Base-by-base conservation (phyloP, 768 basidiomycete genomes). In the Auriculariales sp. region DNA sequence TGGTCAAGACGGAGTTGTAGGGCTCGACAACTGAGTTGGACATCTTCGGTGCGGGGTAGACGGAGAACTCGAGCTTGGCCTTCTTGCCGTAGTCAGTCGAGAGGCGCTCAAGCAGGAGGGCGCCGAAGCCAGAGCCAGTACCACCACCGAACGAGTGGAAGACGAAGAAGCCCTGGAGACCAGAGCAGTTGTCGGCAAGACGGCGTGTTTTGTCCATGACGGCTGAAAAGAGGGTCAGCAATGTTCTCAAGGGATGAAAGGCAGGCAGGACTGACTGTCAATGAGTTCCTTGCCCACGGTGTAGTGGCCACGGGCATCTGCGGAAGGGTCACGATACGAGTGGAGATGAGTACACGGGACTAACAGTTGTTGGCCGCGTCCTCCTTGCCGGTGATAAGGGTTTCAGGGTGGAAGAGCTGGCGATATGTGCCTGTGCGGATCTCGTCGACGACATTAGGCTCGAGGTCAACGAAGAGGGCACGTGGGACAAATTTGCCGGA, bases 141-240 rank as follows among this genome's bases (percentile, higher is more conserved):
- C 94, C 94, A 62, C 94, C 94, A 66, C 94, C 94, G 66, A 99
- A 98, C 44, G 94, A 99, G 74, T 97, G 94, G 83, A 98, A 98
- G 58, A 95, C 91, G 64, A 98, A 98, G 76, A 98, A 99, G 54
- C 94, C 94, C 67, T 98, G 94, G 25, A 98, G 81, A 59, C 94
- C 94, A 49, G 77, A 75, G 71, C 94, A 97, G 73, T 93, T 93
- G 66, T 99, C 94, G 50, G 94, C 84, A 48, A 99, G 78, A 57
- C 85, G 81, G 62, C 94, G 87, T 58, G 95, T 73, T 62, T 86
- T 92, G 70, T 99, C 94, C 79, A 95, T 85, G 47, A 94, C 92
- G 15, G 77, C n/a, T n/a, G n/a, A n/a, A n/a, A n/a, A n/a, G n/a
- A n/a, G n/a, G n/a, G n/a, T n/a, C n/a, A n/a, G n/a, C n/a, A n/a